A percentile compares a stretch with the other conserved stretches of the same genome.
Conservation (phyloP, 2,329 filamentous ascomycete genomes). For the Penicillium concentricum region DNA sequence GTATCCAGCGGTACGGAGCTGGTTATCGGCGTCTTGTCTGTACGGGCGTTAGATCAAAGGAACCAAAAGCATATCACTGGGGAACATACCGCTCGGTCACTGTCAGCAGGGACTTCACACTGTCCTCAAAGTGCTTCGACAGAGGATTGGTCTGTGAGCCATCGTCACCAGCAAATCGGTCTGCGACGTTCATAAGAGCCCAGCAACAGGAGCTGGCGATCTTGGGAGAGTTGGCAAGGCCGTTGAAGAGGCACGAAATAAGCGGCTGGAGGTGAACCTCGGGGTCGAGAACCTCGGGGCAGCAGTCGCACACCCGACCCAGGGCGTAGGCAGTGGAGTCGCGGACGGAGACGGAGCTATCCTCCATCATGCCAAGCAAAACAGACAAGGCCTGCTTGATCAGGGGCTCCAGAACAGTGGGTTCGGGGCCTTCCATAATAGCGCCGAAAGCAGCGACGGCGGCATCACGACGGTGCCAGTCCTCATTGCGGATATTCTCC, state of each 20-base stretch:
- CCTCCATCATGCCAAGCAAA: slow-evolving; percentile 89
- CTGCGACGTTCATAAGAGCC: slow-evolving; percentile 97
- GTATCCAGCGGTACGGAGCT: slow-evolving; percentile 91
- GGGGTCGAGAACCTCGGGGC: slow-evolving; percentile 87
- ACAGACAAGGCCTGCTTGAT: slow-evolving; percentile 94
- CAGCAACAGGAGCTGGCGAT: slow-evolving; percentile 99
- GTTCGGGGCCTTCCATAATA: slow-evolving; percentile 97
- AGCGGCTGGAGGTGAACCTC: slow-evolving; percentile 77
- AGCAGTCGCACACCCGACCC: slow-evolving; percentile 91
- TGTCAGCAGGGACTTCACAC: slow-evolving; percentile 77
- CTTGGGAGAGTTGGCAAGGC: slow-evolving; percentile 85
- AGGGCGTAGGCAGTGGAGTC: slow-evolving; percentile 96
- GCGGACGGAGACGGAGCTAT: slow-evolving; percentile 82
- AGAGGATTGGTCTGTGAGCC: slow-evolving; percentile 77
- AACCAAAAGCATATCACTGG: background rate
- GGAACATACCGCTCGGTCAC: slow-evolving; percentile 70
- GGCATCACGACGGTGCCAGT: slow-evolving; percentile 94
- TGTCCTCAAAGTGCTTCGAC: slow-evolving; percentile 89
- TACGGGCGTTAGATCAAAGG: slow-evolving; percentile 13
- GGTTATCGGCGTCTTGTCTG: slow-evolving; percentile 72
- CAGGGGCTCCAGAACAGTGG: slow-evolving; percentile 85
- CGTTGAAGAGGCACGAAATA: slow-evolving; percentile 84
- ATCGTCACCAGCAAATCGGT: slow-evolving; percentile 86
- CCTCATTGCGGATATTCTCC: slow-evolving; percentile 79
- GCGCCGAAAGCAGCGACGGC: slow-evolving; percentile 96